phyloP scores from a whole-genome alignment of 1,139 yeast species.

The Nakaseomyces nivariensis region DNA sequence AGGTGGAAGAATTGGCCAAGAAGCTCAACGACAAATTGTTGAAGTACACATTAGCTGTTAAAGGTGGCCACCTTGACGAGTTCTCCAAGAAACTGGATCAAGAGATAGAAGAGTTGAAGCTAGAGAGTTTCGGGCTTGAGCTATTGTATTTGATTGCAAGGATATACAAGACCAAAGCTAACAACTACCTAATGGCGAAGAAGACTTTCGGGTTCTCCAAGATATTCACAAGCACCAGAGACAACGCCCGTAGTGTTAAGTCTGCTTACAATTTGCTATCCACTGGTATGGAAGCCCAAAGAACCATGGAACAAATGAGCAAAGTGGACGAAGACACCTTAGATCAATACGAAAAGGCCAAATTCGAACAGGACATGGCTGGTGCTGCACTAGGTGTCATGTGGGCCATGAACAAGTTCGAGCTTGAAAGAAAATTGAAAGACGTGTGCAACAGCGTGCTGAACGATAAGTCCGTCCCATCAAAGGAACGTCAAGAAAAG shows the following conservation, averaged over 20 bases:
- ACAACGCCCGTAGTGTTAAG: conserved; percentile 61
- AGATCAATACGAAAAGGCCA: conserved; percentile 46
- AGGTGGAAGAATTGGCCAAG: conserved; percentile 43
- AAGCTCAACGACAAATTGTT: conserved; percentile 39
- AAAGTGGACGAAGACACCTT: conserved; percentile 42
- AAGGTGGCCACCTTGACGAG: conserved; percentile 30
- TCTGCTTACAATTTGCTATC: conserved; percentile 60
- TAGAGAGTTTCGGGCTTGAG: conserved; percentile 77
- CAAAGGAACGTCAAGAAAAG: conserved; percentile 43
- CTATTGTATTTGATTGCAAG: conserved; percentile 62
- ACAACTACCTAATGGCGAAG: conserved; percentile 45
- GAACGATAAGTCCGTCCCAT: conserved; percentile 43
- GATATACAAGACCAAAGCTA: conserved; percentile 52
- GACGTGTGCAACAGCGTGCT: conserved; percentile 55
- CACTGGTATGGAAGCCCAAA: conserved; percentile 66
- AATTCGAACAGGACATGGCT: conserved; percentile 54
- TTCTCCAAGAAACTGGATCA: conserved; percentile 37
- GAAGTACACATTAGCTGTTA: conserved; percentile 26
- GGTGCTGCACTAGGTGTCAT: conserved; percentile 70
- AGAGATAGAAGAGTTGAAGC: conserved; percentile 63
- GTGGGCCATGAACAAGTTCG: conserved; percentile 72
- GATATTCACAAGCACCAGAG: conserved; percentile 59
- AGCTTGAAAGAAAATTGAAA: conserved; percentile 55
- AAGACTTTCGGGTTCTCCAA: conserved; percentile 59
- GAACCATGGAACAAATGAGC: conserved; percentile 60